These are phyloP conservation scores for Fragilaria radians DNA, from an alignment of 108 stramenopile species.

Conservation along the genomic window DNA sequence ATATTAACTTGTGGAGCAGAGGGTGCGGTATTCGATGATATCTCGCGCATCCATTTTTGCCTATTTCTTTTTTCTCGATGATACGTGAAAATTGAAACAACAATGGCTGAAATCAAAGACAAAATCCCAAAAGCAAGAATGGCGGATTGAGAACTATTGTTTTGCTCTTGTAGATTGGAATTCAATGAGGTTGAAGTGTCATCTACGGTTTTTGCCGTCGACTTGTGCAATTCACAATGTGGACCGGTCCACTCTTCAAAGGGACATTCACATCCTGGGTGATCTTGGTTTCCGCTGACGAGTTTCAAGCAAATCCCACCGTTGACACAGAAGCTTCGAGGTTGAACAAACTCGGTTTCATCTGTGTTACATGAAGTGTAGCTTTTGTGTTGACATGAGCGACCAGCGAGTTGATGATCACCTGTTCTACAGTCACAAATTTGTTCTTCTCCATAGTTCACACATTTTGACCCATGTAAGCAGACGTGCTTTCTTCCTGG, in stretches of 20 bases:
- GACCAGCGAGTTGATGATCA: not conserved
- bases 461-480: conserved; percentile 43
- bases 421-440: conserved; percentile 36
- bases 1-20: no score
- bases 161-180: not conserved
- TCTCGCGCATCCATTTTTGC: no score
- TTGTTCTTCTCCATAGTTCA: conserved; percentile 9
- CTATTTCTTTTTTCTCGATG: not conserved
- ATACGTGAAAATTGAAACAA: not conserved
- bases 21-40: no score
- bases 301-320: conserved; percentile 25
- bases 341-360: not conserved
- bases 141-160: not conserved
- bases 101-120: not conserved
- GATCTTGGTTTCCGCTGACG: not conserved
- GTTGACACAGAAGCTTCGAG: conserved; percentile 29
- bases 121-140: not conserved
- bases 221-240: conserved; percentile 13
- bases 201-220: not conserved
- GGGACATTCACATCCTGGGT: conserved; percentile 13
- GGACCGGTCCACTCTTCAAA: conserved; percentile 12
- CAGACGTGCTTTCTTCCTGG: conserved; percentile 40
- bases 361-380: not conserved
- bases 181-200: no score
- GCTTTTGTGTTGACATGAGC: conserved; percentile 3